Conservation (phyloP, 495 filamentous ascomycete species). For the Lasiosphaeris hirsuta region DNA sequence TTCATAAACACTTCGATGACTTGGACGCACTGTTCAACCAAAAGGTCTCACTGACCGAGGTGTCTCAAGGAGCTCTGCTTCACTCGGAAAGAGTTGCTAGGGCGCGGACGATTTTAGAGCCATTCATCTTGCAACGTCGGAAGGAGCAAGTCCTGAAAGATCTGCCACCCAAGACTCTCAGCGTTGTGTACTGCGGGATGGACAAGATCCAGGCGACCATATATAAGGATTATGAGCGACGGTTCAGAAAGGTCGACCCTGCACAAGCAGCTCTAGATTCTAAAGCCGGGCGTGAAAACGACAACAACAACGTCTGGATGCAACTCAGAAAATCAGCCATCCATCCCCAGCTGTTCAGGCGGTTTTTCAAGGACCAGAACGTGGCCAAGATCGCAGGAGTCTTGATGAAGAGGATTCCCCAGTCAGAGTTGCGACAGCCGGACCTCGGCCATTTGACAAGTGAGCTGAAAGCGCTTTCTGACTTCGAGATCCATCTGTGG, state of each 20-base stretch:
- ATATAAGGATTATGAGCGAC: conserved; percentile 54
- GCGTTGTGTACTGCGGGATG: conserved; percentile 76
- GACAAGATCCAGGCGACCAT: conserved; percentile 64
- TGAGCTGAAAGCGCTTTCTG: conserved; percentile 68
- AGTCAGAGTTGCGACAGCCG: conserved; percentile 43
- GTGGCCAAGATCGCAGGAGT: conserved; percentile 76
- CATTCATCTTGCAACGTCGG: conserved; percentile 88
- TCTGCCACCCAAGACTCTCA: conserved; percentile 74
- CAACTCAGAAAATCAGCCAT: conserved; percentile 88
- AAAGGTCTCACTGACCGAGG: conserved; percentile 77
- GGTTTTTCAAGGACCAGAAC: conserved; percentile 67
- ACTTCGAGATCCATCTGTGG: conserved; percentile 79
- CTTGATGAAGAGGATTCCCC: conserved; percentile 55
- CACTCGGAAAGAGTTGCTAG: conserved; percentile 80
- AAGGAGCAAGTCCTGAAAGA: conserved; percentile 92
- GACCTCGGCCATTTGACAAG: conserved; percentile 65
- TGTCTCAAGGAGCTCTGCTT: conserved; percentile 69
- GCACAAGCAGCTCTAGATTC: conserved; percentile 34
- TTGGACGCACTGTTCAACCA: conserved; percentile 82
- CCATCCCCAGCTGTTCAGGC: conserved; percentile 82
- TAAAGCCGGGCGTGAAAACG: conserved; percentile 39
- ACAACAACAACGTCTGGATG: conserved; percentile 76
- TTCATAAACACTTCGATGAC: conserved; percentile 67
- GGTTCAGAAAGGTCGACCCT: conserved; percentile 45
- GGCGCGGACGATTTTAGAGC: conserved; percentile 88